Base-by-base conservation (phyloP, 441 rosid species). In the Theobroma grandiflorum region DNA sequence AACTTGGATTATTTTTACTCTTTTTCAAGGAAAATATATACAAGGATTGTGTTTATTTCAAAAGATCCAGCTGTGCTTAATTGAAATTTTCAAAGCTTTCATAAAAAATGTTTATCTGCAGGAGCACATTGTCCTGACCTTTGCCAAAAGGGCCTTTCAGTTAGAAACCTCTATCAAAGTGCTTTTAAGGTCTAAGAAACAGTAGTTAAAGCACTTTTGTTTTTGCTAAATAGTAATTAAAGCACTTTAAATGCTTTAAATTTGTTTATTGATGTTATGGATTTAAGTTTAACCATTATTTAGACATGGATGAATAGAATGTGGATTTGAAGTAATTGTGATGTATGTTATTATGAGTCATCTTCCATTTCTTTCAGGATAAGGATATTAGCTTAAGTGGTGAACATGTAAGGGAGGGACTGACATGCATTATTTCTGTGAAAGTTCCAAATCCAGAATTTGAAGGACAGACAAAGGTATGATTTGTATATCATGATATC, bases 401-500 rank as follows among this genome's bases (percentile, higher is more conserved):
- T 75, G 99, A 97, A 85, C 99, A 97, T 84, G 98, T 97, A 8
- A 90, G 99, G 89, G 99, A 97, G 83, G 99, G 99, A 74, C 78
- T 97, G 87, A 95, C 99, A 47, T 92, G 99, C 86, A 88, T 97
- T 80, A 82, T 95, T 84, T 95, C 99, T 10, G 99, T 97, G 79
- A 95, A 95, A 90, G 93, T 97, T 91, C 91, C 98, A 26, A 93
- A 90, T 86, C 99, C 99, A 20, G 99, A 97, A 86, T 97, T 97
- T 87, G 99, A 97, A 92, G 99, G 99, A 82, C 98, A 97, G 87
- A 97, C 99, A 42, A 97, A 97, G 99, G 99, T 97, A 95, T 70
- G 63, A 49, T 40, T 63, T 78, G 35, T 80, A 76, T 49, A 66
- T 64, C 43, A 16, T 47, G 49, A 15, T 61, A 64, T 77, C 77